phyloP scores from a whole-genome alignment of 495 filamentous ascomycete genomes.

The Aspergillus sclerotioniger region DNA sequence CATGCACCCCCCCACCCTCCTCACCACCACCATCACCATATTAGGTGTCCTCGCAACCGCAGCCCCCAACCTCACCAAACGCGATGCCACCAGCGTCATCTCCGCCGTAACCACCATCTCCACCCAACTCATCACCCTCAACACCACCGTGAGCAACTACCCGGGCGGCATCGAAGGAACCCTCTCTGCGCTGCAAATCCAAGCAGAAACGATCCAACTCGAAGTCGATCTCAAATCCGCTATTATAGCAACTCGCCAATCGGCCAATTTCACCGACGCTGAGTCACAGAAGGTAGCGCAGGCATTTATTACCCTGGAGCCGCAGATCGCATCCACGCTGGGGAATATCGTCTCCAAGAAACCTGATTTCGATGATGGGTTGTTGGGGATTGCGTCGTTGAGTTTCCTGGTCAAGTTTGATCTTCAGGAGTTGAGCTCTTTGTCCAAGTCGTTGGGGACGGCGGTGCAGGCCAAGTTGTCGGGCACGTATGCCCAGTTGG shows the following conservation, averaged over 20 bases:
- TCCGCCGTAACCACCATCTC: slow-evolving; percentile 16
- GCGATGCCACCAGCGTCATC: slow-evolving; percentile 22
- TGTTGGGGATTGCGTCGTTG: slow-evolving; percentile 22
- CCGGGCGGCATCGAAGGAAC: slow-evolving; percentile 20
- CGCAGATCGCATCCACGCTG: slow-evolving; percentile 21
- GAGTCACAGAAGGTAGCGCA: slow-evolving; percentile 18
- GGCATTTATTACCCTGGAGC: slow-evolving; percentile 20
- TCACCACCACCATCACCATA: too few species aligned
- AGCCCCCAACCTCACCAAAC: slow-evolving; percentile 13
- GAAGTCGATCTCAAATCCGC: slow-evolving; percentile 16
- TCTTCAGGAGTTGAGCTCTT: slow-evolving; percentile 16
- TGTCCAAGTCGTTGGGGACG: slow-evolving; percentile 13
- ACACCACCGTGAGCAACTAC: slow-evolving; percentile 23
- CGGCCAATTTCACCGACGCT: slow-evolving; percentile 21
- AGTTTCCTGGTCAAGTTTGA: slow-evolving; percentile 19
- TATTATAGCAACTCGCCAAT: slow-evolving; percentile 13
- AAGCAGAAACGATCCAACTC: slow-evolving; percentile 13
- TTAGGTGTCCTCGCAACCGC: slow-evolving; percentile 10
- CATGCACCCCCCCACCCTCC: too few species aligned
- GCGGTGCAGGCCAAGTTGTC: slow-evolving; percentile 20
- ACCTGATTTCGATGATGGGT: slow-evolving; percentile 18
- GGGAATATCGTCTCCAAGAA: slow-evolving; percentile 22
- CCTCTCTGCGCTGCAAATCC: slow-evolving; percentile 20
- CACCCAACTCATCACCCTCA: slow-evolving; percentile 18
- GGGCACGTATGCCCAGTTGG: slow-evolving; percentile 13